phyloP scores from a whole-genome alignment of 345 rosid genomes.

The Sapria himalayana region DNA sequence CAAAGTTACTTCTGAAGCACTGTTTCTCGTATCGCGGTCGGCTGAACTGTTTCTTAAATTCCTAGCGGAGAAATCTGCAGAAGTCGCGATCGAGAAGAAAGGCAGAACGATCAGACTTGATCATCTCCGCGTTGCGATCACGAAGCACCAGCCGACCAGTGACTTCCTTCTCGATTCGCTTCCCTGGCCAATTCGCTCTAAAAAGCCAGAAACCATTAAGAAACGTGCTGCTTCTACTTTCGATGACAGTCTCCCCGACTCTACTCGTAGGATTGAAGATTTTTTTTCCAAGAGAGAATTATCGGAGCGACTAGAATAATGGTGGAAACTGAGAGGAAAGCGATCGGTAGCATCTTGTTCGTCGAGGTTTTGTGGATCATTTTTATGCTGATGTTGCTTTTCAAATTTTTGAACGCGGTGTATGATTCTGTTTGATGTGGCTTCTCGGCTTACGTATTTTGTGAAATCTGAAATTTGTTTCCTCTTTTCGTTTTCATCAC shows the following conservation, averaged over 20 bases:
- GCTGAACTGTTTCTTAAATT: conserved; percentile 49
- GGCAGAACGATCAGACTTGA: conserved; percentile 50
- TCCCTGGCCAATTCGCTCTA: conserved; percentile 23
- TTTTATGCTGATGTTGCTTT: no score
- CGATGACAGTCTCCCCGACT: conserved; percentile 19
- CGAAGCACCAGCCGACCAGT: conserved; percentile 52
- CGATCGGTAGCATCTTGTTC: no score
- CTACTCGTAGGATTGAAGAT: conserved; percentile 44
- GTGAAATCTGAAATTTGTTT: no score
- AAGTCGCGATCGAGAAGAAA: conserved; percentile 40
- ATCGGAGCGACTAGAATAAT: no score
- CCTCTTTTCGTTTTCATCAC: no score
- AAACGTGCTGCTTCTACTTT: conserved; percentile 8
- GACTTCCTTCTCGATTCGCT: conserved; percentile 86
- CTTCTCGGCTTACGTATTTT: no score
- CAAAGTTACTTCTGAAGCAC: conserved; percentile 72
- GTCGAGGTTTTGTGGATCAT: no score
- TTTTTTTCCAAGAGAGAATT: conserved; percentile 44
- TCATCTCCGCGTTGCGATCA: conserved; percentile 40
- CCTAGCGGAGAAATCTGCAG: conserved; percentile 48
- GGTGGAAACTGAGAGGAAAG: no score
- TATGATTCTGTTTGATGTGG: no score
- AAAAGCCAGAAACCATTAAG: conserved; percentile 10
- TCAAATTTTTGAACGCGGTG: no score
- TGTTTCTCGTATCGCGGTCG: conserved; percentile 36